Percentiles rank a stretch among this genome's conserved stretches.
These are phyloP conservation scores for Rhododendron williamsianum DNA, from an alignment of 148 eudicot genomes.

Conservation along the genomic window DNA sequence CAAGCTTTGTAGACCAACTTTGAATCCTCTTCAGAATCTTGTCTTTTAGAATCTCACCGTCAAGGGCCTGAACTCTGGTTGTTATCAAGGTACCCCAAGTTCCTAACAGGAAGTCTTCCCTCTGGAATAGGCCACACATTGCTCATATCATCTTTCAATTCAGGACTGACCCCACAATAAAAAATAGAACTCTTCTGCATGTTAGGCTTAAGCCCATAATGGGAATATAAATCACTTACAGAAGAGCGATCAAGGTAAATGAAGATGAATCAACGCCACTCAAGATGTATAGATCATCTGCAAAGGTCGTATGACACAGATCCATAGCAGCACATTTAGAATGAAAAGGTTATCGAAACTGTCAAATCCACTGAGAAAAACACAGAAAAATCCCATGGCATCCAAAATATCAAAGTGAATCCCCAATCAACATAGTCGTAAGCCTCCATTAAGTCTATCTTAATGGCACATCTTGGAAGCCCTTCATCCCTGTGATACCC, in stretches of 20 bases:
- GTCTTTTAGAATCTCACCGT: not conserved
- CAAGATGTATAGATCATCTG: not conserved
- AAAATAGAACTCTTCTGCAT: not conserved
- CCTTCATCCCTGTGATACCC: not conserved
- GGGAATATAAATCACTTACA: not conserved
- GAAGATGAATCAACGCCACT: not conserved
- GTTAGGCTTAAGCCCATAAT: not conserved
- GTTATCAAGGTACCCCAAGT: not conserved
- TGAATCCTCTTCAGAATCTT: not conserved
- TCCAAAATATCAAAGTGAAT: not conserved
- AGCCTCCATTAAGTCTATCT: not conserved
- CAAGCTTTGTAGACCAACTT: not conserved
- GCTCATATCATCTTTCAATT: not conserved
- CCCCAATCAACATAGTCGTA: not conserved
- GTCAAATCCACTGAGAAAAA: not conserved
- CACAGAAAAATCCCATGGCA: not conserved
- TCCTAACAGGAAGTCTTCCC: not conserved
- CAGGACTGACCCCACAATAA: not conserved
- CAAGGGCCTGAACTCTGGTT: not conserved
- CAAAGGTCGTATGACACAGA: not conserved
- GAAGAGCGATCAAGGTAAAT: not conserved
- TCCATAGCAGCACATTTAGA: not conserved
- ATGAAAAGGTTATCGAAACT: not conserved
- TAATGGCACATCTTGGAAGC: not conserved
- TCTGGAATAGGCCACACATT: not conserved